Conservation (phyloP, 305 asterid species). For the Rubia balearica region DNA sequence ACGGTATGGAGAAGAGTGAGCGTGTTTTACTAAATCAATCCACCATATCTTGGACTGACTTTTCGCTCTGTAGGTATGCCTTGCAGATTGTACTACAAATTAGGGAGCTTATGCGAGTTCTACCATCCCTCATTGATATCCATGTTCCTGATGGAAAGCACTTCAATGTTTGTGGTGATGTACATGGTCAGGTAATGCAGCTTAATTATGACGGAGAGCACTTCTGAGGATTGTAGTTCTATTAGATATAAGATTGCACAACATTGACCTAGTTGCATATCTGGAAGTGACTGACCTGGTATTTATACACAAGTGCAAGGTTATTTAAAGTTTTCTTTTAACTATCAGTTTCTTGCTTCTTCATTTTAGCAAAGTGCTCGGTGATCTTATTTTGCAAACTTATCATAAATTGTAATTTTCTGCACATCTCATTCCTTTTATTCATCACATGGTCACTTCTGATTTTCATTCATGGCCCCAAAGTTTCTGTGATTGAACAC, state of each 20-base stretch:
- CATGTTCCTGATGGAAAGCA: conserved; percentile 74
- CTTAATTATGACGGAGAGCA: conserved; percentile 54
- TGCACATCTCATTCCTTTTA: too few relatives aligned
- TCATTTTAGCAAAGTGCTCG: not conserved
- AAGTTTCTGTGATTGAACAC: not conserved
- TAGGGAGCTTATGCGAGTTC: conserved; percentile 58
- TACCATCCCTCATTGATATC: conserved; percentile 95
- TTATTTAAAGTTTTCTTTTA: not conserved
- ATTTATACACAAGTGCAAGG: not conserved
- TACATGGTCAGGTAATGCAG: conserved; percentile 92
- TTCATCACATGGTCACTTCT: too few relatives aligned
- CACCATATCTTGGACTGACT: conserved; percentile 11
- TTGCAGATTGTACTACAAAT: conserved; percentile 81
- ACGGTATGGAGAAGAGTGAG: conserved; percentile 39
- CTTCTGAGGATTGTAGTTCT: conserved; percentile 23
- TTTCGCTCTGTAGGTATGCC: conserved; percentile 54
- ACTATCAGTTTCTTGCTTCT: not conserved
- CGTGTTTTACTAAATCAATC: not conserved
- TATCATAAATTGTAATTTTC: too few relatives aligned
- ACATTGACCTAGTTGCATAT: not conserved
- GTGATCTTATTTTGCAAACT: too few relatives aligned
- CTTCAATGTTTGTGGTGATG: conserved; percentile 97
- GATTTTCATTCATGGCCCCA: not conserved
- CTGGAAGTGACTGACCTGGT: not conserved
- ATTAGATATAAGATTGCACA: not conserved